Evolutionary conservation across 2,329 filamentous ascomycete species (phyloP).

Genomic region (Venturiaceae sp.): DNA sequence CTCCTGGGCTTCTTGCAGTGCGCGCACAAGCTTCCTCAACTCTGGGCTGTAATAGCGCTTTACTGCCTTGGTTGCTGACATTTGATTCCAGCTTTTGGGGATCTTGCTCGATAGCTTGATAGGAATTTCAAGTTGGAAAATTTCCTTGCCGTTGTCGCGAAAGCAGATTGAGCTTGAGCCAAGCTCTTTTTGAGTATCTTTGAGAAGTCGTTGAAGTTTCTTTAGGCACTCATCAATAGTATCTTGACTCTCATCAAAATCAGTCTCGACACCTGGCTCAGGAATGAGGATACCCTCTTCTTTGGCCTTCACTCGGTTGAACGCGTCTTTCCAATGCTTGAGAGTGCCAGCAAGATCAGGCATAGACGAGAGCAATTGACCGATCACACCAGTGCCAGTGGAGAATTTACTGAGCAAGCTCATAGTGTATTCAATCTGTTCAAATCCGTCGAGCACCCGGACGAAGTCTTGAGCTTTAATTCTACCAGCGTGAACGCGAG

Average conservation of each 20-base stretch:
- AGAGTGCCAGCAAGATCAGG: conserved; percentile 69
- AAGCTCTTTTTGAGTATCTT: conserved; percentile 60
- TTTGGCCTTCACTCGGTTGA: conserved; percentile 71
- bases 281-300: conserved; percentile 78
- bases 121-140: conserved; percentile 90
- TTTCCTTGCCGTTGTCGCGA: conserved; percentile 82
- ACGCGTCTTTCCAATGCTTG: conserved; percentile 82
- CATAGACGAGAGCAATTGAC: conserved; percentile 75
- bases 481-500: conserved; percentile 83
- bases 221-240: conserved; percentile 65
- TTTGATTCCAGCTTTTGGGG: conserved; percentile 84
- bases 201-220: conserved; percentile 62
- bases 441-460: conserved; percentile 86
- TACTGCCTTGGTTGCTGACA: conserved; percentile 84
- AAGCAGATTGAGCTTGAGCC: conserved; percentile 54
- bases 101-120: conserved; percentile 65
- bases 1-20: conserved; percentile 89
- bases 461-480: conserved; percentile 90
- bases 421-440: conserved; percentile 95
- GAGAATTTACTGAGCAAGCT: conserved; percentile 63
- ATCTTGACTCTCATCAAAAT: conserved; percentile 79
- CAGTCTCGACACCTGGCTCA: conserved; percentile 76
- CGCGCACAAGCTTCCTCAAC: conserved; percentile 69
- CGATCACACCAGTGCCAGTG: conserved; percentile 73
- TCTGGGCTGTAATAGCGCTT: conserved; percentile 92